Base-by-base conservation (phyloP, 1,139 yeast species). In the Geotrichum fermentans region DNA sequence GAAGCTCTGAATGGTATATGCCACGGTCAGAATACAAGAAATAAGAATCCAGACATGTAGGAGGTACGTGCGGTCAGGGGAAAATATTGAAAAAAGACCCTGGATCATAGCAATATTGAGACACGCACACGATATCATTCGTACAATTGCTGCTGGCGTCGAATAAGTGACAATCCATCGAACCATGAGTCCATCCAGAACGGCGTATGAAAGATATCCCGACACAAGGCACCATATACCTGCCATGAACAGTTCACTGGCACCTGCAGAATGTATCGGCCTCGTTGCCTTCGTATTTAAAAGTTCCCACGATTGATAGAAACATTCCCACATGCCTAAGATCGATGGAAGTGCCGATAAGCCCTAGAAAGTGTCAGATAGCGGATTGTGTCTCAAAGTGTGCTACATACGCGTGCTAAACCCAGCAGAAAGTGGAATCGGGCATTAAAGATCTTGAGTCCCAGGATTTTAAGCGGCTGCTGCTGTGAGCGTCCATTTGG, bases 141-240 rank as follows among this genome's bases (percentile, higher is more conserved):
- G 73, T 20, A 90, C 77, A 33, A 89, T 85, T 0, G 96, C 95
- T 0, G 96, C 97, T 1, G 85, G 74, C 0, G 90, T 82, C 55
- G 88, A 84, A 64, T 90, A 90, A 17, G 86, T 87, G 36, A 90
- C 94, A 35, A 90, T 86, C 74, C 97, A 92, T 41, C 98, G 73
- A 20, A 88, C 84, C 83, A 90, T 87, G 35, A 92, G 71, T 0
- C 96, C 95, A 62, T 90, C 97, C 36, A 90, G 71, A 4, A 88
- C 89, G 1, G 90, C 80, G 65, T 82, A 89, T 11, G 95, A 82
- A 51, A 92, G 71, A 61, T 88, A 88, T 2, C 89, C 89, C 1
- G 95, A 79, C 5, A 92, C 97, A 6, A 85, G 64, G 63, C 97
- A 67, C 74, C 73, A 69, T 4, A 69, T 51, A 1, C 67, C 68